Conservation (phyloP, 1,139 yeast species). For the Saccharomycopsis hybrid region DNA sequence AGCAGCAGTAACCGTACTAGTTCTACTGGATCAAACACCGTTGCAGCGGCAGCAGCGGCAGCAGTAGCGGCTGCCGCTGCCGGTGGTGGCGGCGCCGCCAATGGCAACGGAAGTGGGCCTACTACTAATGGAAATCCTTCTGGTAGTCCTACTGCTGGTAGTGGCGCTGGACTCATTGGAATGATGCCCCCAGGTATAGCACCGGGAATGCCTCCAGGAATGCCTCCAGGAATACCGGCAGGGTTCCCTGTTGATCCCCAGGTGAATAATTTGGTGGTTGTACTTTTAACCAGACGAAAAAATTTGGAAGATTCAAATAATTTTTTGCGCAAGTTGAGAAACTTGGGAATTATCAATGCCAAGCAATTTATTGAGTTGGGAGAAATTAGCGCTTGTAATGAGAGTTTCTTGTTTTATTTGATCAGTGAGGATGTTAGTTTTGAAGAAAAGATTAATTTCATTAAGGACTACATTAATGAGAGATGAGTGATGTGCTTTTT, state of each 20-base stretch:
- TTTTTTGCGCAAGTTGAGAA: slow-evolving; percentile 16
- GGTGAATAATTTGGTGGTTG: slow-evolving; percentile 2
- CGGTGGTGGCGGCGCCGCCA: neutral
- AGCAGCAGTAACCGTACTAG: no score
- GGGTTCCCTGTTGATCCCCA: neutral
- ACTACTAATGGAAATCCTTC: slow-evolving; percentile 1
- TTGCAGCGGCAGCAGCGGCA: no score
- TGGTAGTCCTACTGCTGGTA: neutral
- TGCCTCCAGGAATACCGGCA: no score
- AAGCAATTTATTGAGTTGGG: slow-evolving; percentile 17
- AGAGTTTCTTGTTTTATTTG: slow-evolving; percentile 18
- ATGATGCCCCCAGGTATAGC: neutral
- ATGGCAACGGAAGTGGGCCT: neutral
- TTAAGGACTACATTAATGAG: slow-evolving; percentile 17
- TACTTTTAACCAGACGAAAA: slow-evolving; percentile 10
- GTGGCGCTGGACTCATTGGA: neutral
- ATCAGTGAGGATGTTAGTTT: slow-evolving; percentile 15
- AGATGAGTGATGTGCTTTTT: neutral
- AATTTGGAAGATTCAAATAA: slow-evolving; percentile 18
- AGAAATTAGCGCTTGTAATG: slow-evolving; percentile 14
- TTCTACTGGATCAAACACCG: no score
- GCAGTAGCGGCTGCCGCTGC: no score
- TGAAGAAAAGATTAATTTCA: slow-evolving; percentile 19
- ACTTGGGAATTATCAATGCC: slow-evolving; percentile 14
- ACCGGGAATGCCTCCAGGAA: no score